phyloP scores from a whole-genome alignment of 1,284 basidiomycete species.

The Inonotus obliquus region DNA sequence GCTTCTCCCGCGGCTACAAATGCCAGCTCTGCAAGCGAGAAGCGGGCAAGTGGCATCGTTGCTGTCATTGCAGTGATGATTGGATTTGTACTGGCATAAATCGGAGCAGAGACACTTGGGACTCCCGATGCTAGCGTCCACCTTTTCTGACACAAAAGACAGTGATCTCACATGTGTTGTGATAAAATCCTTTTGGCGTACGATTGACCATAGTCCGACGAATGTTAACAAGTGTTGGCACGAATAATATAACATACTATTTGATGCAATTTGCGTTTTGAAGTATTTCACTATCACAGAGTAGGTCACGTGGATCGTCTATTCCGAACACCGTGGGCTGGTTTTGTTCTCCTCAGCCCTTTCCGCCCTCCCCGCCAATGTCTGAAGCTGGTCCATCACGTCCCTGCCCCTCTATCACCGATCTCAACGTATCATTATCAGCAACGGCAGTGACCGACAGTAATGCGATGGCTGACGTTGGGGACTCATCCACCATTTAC shows the following conservation, averaged over 20 bases:
- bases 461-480: not conserved
- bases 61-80: conserved; percentile 6
- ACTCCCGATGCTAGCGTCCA: too few species aligned
- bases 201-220: too few species aligned
- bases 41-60: not conserved
- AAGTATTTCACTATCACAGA: not conserved
- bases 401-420: not conserved
- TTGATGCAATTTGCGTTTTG: too few species aligned
- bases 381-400: not conserved
- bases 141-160: too few species aligned
- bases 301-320: not conserved
- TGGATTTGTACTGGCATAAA: conserved; percentile 7
- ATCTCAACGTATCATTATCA: not conserved
- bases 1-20: not conserved
- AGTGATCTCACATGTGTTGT: too few species aligned
- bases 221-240: too few species aligned
- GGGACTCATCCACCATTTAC: conserved; percentile 36
- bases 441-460: conserved; percentile 3
- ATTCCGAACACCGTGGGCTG: too few species aligned
- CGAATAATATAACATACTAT: too few species aligned
- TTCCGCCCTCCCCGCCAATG: not conserved
- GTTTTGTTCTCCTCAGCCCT: not conserved
- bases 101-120: not conserved
- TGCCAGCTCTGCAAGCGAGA: conserved; percentile 3
- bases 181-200: too few species aligned